Conservation (phyloP, 2,329 filamentous ascomycete species). For the Fusarium miscanthi region DNA sequence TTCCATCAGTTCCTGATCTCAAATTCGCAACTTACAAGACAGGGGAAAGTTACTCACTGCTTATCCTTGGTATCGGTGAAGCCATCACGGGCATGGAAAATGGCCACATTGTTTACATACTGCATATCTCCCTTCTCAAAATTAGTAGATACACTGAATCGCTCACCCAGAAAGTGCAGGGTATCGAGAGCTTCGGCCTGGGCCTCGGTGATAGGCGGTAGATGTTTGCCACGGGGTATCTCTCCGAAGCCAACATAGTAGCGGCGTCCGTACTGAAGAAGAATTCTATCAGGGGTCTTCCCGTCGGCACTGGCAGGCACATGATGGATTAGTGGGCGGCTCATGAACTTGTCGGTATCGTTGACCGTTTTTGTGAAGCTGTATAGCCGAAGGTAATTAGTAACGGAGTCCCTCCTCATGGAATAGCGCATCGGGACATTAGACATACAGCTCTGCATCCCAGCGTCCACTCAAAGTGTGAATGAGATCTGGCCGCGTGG, state of each 20-base stretch:
- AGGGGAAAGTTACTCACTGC: background rate
- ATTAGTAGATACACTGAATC: background rate
- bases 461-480: background rate
- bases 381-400: background rate
- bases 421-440: rapidly evolving
- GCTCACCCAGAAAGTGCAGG: background rate
- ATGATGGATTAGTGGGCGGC: background rate
- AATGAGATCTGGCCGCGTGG: background rate
- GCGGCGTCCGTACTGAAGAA: background rate
- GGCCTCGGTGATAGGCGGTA: background rate
- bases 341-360: background rate
- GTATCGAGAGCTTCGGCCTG: background rate
- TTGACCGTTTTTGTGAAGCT: background rate
- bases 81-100: background rate
- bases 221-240: background rate
- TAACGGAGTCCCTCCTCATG: background rate
- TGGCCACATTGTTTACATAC: background rate
- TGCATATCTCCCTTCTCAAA: background rate
- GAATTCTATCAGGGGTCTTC: background rate
- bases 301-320: background rate
- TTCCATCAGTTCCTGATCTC: rapidly evolving
- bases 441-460: background rate
- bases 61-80: background rate
- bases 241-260: background rate
- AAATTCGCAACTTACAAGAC: background rate